Base-by-base conservation (phyloP, 1,284 basidiomycete genomes). In the Sporisorium graminicola region DNA sequence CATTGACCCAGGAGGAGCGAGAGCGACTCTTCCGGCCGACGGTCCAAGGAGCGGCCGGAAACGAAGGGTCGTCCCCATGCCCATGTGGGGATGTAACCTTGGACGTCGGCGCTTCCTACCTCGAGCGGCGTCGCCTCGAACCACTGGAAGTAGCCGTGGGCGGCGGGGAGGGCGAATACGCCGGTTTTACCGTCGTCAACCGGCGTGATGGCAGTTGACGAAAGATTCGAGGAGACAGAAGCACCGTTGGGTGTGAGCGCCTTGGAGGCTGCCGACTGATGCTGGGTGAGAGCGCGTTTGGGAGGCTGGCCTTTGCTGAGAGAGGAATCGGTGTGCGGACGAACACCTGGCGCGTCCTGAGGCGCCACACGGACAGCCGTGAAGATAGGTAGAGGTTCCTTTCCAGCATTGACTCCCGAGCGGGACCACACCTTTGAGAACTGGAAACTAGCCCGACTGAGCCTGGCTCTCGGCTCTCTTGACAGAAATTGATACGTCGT, bases 81-180 rank as follows among this genome's bases (percentile, higher is more conserved):
- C 85, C 85, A 86, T 2, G 84, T 85, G 16, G 86, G 86, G 9
- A 86, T 81, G 77, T 83, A 86, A 10, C 82, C 85, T 42, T 85
- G 77, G 13, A 81, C 78, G 50, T 85, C 84, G 51, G 82, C 77
- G 27, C 76, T 79, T 3, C 86, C 86, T 4, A 86, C 72, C 64
- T 86, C 86, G 37, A 86, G 73, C 0, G 86, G 86, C 5, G 79
- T 77, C 27, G 82, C 75, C 61, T 86, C 86, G 54, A 82, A 86
- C 86, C 86, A 86, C 47, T 86, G 85, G 59, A 79, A 84, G 46
- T 69, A 70, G n/a, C 66, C 65, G 22, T 58, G 65, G 13, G 58
- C 56, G 1, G 49, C 60, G 2, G 68, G 68, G 8, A 58, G 33
- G 1, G 64, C 58, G 16, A 52, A 59, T 0, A 67, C 47, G 40